Conservation (phyloP, 75 land plant genomes). For the Cryptomeria japonica region DNA sequence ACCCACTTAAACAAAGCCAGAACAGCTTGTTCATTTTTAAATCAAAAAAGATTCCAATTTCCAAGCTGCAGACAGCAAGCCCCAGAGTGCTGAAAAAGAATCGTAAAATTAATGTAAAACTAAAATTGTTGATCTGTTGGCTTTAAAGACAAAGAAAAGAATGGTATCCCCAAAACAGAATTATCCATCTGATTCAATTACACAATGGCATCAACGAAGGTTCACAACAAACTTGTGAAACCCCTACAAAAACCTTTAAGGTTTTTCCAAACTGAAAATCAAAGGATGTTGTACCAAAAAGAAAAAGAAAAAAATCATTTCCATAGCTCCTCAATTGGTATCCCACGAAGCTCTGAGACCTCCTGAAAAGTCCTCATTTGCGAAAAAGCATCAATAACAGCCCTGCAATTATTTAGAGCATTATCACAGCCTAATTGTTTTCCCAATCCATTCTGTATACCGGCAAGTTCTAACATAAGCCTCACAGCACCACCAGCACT, state of each 20-base stretch:
- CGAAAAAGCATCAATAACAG: constrained; percentile 74
- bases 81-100: background rate
- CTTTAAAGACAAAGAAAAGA: background rate
- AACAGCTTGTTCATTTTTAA: background rate
- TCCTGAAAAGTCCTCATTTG: constrained; percentile 82
- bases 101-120: background rate
- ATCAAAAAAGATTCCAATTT: background rate
- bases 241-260: background rate
- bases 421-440: constrained; percentile 92
- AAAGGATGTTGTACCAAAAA: background rate
- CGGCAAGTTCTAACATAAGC: constrained; percentile 89
- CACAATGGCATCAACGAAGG: background rate
- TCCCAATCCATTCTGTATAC: constrained; percentile 93
- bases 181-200: background rate
- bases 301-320: constrained; percentile 42
- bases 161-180: background rate
- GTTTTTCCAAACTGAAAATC: constrained; percentile 4
- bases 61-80: background rate
- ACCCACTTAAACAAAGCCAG: background rate
- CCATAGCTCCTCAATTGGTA: constrained; percentile 97
- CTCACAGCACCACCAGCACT: constrained; percentile 97
- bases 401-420: constrained; percentile 96
- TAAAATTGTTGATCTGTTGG: background rate
- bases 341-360: constrained; percentile 84
- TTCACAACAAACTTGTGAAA: background rate